Conservation (phyloP, 2,329 filamentous ascomycete genomes). For the Talaromyces verruculosus region DNA sequence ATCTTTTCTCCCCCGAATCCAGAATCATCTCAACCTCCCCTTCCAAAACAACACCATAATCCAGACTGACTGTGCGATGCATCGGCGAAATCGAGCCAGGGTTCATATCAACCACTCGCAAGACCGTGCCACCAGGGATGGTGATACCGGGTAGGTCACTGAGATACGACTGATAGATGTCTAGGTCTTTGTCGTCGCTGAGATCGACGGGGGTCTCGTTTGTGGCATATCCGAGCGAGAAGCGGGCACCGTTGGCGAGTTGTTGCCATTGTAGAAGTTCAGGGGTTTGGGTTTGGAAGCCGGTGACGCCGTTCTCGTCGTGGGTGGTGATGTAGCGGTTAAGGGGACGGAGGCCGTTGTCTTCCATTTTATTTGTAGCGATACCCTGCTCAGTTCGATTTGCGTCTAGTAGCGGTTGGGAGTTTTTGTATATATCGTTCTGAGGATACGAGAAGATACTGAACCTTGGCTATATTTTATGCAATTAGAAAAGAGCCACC, state of each 20-base stretch:
- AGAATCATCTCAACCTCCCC: slow-evolving; percentile 54
- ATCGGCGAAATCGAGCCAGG: slow-evolving; percentile 47
- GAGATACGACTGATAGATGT: background rate
- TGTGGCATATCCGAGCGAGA: background rate
- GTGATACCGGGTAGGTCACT: slow-evolving; percentile 35
- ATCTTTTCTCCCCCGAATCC: slow-evolving; percentile 51
- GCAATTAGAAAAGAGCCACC: background rate
- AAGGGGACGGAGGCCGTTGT: background rate
- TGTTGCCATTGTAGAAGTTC: background rate
- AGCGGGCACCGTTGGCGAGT: slow-evolving; percentile 15
- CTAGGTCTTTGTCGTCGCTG: background rate
- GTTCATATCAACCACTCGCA: slow-evolving; percentile 51
- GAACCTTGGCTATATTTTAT: background rate
- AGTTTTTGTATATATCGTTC: background rate
- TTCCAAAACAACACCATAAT: slow-evolving; percentile 58
- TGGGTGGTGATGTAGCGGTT: background rate
- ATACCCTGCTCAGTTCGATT: background rate
- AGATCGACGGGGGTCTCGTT: background rate
- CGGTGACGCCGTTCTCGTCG: slow-evolving; percentile 4
- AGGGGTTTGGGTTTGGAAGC: background rate
- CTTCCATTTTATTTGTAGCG: background rate
- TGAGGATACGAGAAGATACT: background rate
- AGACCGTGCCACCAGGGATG: slow-evolving; percentile 44
- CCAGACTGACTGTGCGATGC: slow-evolving; percentile 56
- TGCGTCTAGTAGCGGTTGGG: background rate